Evolutionary conservation across 345 rosid genomes (phyloP), one percentile per base, ranked within the genome.

Genomic region (Citrus sp.): DNA sequence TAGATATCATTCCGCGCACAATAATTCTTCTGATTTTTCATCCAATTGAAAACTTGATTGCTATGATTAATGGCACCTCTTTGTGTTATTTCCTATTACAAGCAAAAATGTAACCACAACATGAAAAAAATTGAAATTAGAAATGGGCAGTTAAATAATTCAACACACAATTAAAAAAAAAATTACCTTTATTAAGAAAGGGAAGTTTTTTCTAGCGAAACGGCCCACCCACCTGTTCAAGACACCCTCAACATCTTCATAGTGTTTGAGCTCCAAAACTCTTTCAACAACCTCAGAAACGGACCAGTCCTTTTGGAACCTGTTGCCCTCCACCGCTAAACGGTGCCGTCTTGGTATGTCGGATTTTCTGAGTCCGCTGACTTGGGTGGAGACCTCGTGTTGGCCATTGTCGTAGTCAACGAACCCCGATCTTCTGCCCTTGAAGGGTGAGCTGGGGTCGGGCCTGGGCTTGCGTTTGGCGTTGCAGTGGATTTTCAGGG

Each of bases 141-240:
- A 42, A 66, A 35, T 62, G 37, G 67, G 67, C 6, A 62, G 19
- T 27, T 1, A 28, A 62, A 25, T 46, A 25, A 13, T 69, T 46
- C 27, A 18, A 54, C 2, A 54, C 16, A 19, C 58, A 54, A 54
- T 16, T 19, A 8, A 27, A 27, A 70, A 0, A 5, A 35, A 37
- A 37, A 12, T 42, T 77, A 89, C 98, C 87, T 86, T 87, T 68
- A 93, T 92, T 21, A 95, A 93, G 80, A 76, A 66, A 58, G 94
- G 92, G 62, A 88, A 93, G 79, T 95, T 95, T 83, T 88, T 93
- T 51, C 98, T 83, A 38, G 95, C 87, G 61, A 95, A 95, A 65
- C 98, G 92, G 56, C 98, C 98, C 2, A 82, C 84, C 98, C 98
- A 95, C n/a, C 83, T 87, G 84, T 93, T 95, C 78, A 95, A 85